phyloP scores from a whole-genome alignment of 75 land plant genomes.

The Azolla pinnata region DNA sequence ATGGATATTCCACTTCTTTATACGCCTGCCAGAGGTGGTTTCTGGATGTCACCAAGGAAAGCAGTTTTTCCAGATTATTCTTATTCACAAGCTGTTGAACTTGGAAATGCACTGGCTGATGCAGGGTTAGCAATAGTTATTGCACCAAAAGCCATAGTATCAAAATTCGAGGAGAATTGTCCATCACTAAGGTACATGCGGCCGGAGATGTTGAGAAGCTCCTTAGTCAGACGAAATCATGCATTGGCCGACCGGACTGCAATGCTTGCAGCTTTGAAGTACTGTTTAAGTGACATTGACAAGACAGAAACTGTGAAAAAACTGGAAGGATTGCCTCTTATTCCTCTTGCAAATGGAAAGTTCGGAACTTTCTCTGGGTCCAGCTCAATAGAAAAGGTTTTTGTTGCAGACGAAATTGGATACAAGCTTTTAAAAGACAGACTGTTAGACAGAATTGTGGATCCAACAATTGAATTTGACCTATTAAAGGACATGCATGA shows the following conservation, averaged over 20 bases:
- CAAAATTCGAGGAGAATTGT: slow-evolving; percentile 48
- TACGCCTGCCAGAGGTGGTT: slow-evolving; percentile 62
- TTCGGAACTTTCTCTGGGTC: slow-evolving; percentile 38
- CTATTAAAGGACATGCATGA: slow-evolving; percentile 38
- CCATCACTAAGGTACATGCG: slow-evolving; percentile 62
- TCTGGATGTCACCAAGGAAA: slow-evolving; percentile 78
- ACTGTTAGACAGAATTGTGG: slow-evolving; percentile 60
- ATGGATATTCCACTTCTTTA: slow-evolving; percentile 50
- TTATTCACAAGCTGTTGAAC: slow-evolving; percentile 41
- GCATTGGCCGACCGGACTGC: slow-evolving; percentile 42
- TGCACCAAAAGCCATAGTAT: slow-evolving; percentile 43
- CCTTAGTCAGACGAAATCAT: slow-evolving; percentile 53
- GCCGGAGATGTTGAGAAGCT: slow-evolving; percentile 53
- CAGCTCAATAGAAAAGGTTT: slow-evolving; percentile 54
- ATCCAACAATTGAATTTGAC: slow-evolving; percentile 30
- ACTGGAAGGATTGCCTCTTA: slow-evolving; percentile 61
- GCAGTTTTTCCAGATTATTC: slow-evolving; percentile 84
- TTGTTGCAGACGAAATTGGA: slow-evolving; percentile 43
- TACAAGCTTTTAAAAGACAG: slow-evolving; percentile 61
- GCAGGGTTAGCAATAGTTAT: slow-evolving; percentile 59
- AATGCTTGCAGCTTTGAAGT: slow-evolving; percentile 57
- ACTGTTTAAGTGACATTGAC: slow-evolving; percentile 61
- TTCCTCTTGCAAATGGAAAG: slow-evolving; percentile 67
- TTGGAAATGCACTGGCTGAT: slow-evolving; percentile 56
- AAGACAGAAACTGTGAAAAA: slow-evolving; percentile 20